Evolutionary conservation across 1,139 yeast genomes (phyloP), one percentile per base, ranked within the genome.

Genomic region (Kodamaea sp.): DNA sequence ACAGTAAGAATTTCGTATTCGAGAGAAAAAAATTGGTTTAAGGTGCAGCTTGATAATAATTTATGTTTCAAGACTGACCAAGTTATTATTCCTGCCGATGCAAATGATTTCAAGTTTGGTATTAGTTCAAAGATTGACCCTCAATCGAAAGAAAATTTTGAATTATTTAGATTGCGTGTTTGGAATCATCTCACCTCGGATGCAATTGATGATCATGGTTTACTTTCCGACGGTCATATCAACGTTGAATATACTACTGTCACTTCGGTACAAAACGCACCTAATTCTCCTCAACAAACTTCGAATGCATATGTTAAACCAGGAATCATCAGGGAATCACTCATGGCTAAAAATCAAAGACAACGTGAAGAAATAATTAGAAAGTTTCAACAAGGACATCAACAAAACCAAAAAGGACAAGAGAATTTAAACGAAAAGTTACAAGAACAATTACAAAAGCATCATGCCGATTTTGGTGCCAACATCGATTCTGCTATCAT

Each of bases 21-120:
- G 27, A 58, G 61, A n/a, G 29, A 45, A 1, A 45, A 47, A 24
- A 64, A 66, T 26, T 59, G 72, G 51, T 69, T 84, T 44, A 81
- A 81, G 48, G 71, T 84, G 11, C 88, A 84, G 48, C 61, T 82
- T 33, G 88, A 84, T 55, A 84, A 84, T 54, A 78, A 75, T 49
- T 66, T 84, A 40, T 80, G 89, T 54, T 78, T 84, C 60, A 80
- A 79, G 54, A 81, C 89, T 0, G 73, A 76, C 44, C 58, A 73
- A 39, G 63, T 84, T 31, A 52, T 57, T 23, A 53, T 79, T 20
- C 73, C 73, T 15, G 35, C 42, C 3, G 38, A 48, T 26, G 24
- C 44, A 1, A 54, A 59, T 5, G 60, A 69, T 30, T 68, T 67
- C 43, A 65, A 60, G 39, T 49, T 83, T 38, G 88, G 88, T 41